phyloP scores from a whole-genome alignment of 2,329 filamentous ascomycete genomes.

The Arthrobotrys megalospora region DNA sequence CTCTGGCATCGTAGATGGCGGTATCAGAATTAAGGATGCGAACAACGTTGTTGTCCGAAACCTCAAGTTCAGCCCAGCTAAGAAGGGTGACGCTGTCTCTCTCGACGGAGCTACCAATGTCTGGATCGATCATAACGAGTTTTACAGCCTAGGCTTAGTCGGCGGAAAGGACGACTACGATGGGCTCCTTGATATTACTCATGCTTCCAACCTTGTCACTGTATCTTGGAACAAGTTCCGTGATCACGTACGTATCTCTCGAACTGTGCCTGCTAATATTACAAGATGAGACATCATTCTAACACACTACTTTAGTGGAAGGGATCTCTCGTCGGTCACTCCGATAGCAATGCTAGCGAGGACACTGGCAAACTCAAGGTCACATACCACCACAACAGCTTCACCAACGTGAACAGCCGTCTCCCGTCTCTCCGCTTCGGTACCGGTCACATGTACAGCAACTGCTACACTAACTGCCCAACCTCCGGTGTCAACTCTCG shows the following conservation, averaged over 20 bases:
- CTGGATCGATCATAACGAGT: slow-evolving; percentile 70
- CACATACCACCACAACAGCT: slow-evolving; percentile 79
- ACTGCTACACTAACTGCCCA: slow-evolving; percentile 62
- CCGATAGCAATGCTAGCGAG: slow-evolving; percentile 73
- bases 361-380: slow-evolving; percentile 76
- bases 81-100: slow-evolving; percentile 71
- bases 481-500: slow-evolving; percentile 73
- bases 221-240: slow-evolving; percentile 68
- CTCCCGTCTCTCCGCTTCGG: slow-evolving; percentile 77
- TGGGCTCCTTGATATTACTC: slow-evolving; percentile 69
- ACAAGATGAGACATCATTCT: neutral
- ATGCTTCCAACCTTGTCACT: slow-evolving; percentile 69
- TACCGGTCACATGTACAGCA: slow-evolving; percentile 74
- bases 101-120: slow-evolving; percentile 71
- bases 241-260: slow-evolving; percentile 66
- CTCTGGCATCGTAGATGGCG: slow-evolving; percentile 69
- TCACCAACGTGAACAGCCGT: slow-evolving; percentile 76
- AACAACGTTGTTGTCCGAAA: slow-evolving; percentile 75
- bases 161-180: slow-evolving; percentile 70
- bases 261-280: neutral
- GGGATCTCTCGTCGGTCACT: slow-evolving; percentile 75
- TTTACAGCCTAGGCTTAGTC: slow-evolving; percentile 66
- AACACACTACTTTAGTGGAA: slow-evolving; percentile 71
- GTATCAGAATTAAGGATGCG: slow-evolving; percentile 70
- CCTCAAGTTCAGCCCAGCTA: slow-evolving; percentile 71